phyloP scores from a whole-genome alignment of 768 basidiomycete genomes.

The Gelatoporia subvermispora region DNA sequence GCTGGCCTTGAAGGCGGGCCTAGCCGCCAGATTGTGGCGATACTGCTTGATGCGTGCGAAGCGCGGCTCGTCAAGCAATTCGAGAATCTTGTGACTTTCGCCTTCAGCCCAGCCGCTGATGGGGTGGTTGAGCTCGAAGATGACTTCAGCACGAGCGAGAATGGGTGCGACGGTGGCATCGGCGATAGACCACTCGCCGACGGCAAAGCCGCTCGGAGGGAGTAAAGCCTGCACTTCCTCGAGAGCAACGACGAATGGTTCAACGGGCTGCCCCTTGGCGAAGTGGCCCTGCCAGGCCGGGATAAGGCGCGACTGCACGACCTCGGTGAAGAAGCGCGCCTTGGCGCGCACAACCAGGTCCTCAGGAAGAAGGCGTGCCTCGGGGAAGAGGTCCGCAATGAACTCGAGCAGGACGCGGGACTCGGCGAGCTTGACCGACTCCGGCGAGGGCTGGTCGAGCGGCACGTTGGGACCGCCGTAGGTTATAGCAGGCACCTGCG shows the following conservation, averaged over 20 bases:
- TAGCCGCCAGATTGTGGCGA: no score
- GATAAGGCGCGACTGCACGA: conserved; percentile 41
- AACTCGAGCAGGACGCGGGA: conserved; percentile 64
- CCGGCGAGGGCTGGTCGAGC: conserved; percentile 50
- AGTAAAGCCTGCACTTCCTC: conserved; percentile 46
- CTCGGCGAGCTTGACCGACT: conserved; percentile 55
- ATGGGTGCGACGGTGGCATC: no score
- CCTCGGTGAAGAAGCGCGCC: conserved; percentile 59
- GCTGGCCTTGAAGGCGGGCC: no score
- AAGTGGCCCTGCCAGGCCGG: conserved; percentile 35
- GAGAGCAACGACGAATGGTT: conserved; percentile 36
- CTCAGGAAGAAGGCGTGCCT: conserved; percentile 42
- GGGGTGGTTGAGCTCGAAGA: no score
- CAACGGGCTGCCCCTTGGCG: conserved; percentile 30
- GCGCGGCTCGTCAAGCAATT: no score
- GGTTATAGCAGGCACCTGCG: conserved; percentile 52
- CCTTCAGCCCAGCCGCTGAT: no score
- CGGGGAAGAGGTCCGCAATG: conserved; percentile 52
- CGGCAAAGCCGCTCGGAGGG: conserved; percentile 39
- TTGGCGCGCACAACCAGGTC: conserved; percentile 53
- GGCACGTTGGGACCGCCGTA: conserved; percentile 58
- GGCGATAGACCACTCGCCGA: no score
- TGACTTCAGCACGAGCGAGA: no score
- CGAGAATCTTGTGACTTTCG: no score
- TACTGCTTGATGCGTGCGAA: no score